Base-by-base conservation (phyloP, 2,329 filamentous ascomycete species). In the Aspergillus neotritici region DNA sequence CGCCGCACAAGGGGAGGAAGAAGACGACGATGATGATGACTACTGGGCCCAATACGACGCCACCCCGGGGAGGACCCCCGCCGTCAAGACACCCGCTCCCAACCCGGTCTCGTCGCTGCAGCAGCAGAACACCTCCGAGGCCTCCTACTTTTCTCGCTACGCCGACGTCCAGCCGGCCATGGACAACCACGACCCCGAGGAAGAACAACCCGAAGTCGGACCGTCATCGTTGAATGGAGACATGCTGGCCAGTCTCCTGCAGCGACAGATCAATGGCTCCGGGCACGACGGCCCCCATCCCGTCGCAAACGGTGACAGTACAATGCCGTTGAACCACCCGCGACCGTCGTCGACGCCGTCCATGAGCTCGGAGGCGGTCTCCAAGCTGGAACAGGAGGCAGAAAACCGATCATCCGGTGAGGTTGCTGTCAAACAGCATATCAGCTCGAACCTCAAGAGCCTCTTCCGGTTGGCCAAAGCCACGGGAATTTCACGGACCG, bases 1-100 rank as follows among this genome's bases (percentile, higher is more conserved):
- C 7, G 41, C 41, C n/a, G 38, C 56, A 16, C 42, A 55, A 30
- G 51, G 62, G 37, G 53, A 58, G 5, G 60, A 68, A n/a, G 72
- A 76, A 3, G 72, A 75, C 1, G 75, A 78, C 14, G 77, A 82
- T 43, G 79, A 82, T 40, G 79, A 79, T 48, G 75, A 76, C 49
- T 84, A 84, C 61, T 84, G 80, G 80, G 78, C 76, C 4, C 74
- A 76, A 52, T 83, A 84, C 54, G 78, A 81, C 61, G 68, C 70
- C 40, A 78, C 76, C 3, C 76, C 78, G 2, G 69, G 68, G 28
- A 59, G 68, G 37, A 78, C 76, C 10, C 76, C 76, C 8, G 66
- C 67, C 2, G 53, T 56, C 30, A 68, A 70, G 41, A 60, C 54
- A 43, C 64, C 65, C 31, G 65, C 56, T 8, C 55, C 63, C 2